Base-by-base conservation (phyloP, 805 yeast genomes). In the Clavispora phyllophila region DNA sequence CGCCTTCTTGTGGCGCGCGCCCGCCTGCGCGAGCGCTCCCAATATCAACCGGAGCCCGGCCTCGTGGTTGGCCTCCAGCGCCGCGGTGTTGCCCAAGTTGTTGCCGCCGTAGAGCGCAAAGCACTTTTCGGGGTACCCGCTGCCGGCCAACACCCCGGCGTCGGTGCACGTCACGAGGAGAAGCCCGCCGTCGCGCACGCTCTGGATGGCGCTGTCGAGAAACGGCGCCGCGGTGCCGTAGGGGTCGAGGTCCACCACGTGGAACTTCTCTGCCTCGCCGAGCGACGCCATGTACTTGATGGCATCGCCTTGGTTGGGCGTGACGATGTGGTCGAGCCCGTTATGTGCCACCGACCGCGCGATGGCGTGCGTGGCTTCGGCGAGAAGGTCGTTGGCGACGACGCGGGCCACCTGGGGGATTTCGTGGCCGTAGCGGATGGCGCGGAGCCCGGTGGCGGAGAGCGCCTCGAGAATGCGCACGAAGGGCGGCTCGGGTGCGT, bases 171-270 rank as follows among this genome's bases (percentile, higher is more conserved):
- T 93, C 3, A 93, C 91, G 39, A 93, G 68, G 50, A 93, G 64
- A 34, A 93, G 56, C 1, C 98, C 99, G 43, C 83, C 90, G 51
- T 90, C 89, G 38, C 76, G 77, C n/a, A 90, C 76, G 25, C 83
- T 70, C 56, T 88, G 95, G 25, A 93, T 70, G 0, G 98, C 97
- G 25, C 93, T 80, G 61, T 93, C 99, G 23, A 93, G 73, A 60
- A 93, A 93, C 7, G 99, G 99, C 0, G 96, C 79, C 0, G 96
- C 99, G 0, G 97, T 84, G 24, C 99, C 99, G 59, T 93, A 93
- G 0, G 99, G 99, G 63, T 93, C 99, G 40, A 93, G 73, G 64
- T 93, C 99, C 44, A 93, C 79, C 3, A 87, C 86, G 58, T 93
- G 96, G 65, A 84, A 89, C 40, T 70, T 69, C 20, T 67, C 72